Evolutionary conservation across 176 grass and related monocot genomes (phyloP).

Genomic region (Zoysia japonica): DNA sequence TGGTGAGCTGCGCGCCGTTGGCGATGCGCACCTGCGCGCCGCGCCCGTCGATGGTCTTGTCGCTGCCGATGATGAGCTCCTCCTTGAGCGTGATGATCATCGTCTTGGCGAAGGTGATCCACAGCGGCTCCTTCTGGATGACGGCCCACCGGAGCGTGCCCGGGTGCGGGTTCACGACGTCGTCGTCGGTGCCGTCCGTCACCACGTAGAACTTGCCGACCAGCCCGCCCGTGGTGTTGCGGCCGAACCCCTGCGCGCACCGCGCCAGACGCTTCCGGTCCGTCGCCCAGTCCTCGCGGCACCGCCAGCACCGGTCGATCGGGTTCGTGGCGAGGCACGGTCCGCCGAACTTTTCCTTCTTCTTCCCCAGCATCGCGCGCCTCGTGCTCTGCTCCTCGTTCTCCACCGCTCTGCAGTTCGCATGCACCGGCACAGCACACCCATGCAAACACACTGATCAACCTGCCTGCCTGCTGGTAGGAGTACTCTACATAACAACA

Average conservation of each 20-base stretch:
- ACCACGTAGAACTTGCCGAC: constrained; percentile 70
- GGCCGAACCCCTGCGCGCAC: constrained; percentile 79
- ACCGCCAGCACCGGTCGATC: constrained; percentile 90
- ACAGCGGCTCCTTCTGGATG: constrained; percentile 45
- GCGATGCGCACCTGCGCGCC: constrained; percentile 67
- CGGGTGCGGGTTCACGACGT: background rate
- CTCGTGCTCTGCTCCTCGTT: constrained; percentile 21
- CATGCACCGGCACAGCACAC: too few relatives aligned
- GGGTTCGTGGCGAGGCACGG: constrained; percentile 75
- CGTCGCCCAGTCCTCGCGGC: constrained; percentile 61
- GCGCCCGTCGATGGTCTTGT: constrained; percentile 84
- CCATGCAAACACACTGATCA: background rate
- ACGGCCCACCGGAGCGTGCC: background rate
- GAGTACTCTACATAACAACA: background rate
- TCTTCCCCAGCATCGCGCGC: constrained; percentile 44
- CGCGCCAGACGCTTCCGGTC: constrained; percentile 62
- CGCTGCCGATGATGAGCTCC: constrained; percentile 61
- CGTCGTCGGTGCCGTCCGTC: constrained; percentile 55
- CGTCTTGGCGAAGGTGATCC: constrained; percentile 65
- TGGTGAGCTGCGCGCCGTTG: constrained; percentile 57
- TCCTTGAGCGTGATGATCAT: constrained; percentile 78
- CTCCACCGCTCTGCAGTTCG: constrained; percentile 12
- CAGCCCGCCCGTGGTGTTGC: constrained; percentile 60
- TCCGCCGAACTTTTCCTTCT: constrained; percentile 26
- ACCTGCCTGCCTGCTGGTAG: background rate